These are phyloP conservation scores for Macadamia tetraphylla DNA, from an alignment of 164 flowering plant genomes.

Conservation along the genomic window DNA sequence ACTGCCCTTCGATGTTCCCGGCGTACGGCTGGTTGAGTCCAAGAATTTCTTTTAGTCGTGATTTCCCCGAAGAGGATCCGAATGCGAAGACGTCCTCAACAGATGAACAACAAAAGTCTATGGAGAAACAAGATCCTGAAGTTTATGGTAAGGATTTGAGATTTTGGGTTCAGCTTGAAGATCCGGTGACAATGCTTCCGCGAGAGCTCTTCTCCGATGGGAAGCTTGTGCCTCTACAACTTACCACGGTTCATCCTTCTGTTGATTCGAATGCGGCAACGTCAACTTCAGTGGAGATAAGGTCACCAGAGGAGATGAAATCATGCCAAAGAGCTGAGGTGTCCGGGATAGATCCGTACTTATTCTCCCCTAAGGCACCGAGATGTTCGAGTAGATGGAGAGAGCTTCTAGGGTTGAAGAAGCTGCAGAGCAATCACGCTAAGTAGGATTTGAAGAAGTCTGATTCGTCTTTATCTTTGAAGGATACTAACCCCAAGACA, in stretches of 20 bases:
- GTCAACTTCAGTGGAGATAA: constrained; percentile 11
- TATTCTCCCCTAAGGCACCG: constrained; percentile 39
- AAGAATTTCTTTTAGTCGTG: constrained; percentile 51
- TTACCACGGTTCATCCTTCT: constrained; percentile 16
- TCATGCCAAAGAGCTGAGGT: constrained; percentile 63
- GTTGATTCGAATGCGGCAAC: not conserved
- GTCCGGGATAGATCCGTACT: constrained; percentile 35
- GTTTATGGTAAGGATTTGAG: not conserved
- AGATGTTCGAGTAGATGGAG: constrained; percentile 71
- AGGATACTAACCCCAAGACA: too few species aligned
- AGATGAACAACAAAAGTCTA: not conserved
- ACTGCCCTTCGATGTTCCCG: constrained; percentile 33
- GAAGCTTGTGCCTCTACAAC: constrained; percentile 67
- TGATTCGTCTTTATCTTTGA: too few species aligned
- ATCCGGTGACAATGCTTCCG: too few species aligned
- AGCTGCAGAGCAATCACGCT: constrained; percentile 29
- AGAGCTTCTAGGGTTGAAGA: constrained; percentile 71
- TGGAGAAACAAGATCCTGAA: constrained; percentile 25
- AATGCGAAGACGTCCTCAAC: constrained; percentile 4
- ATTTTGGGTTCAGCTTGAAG: too few species aligned
- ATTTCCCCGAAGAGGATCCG: constrained; percentile 28
- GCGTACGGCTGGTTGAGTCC: constrained; percentile 68
- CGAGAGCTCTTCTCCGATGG: constrained; percentile 27
- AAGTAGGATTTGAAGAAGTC: constrained; percentile 16
- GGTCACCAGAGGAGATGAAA: constrained; percentile 63